Evolutionary conservation across 2,329 filamentous ascomycete genomes (phyloP).

Genomic region (Colletotrichum abscissum): DNA sequence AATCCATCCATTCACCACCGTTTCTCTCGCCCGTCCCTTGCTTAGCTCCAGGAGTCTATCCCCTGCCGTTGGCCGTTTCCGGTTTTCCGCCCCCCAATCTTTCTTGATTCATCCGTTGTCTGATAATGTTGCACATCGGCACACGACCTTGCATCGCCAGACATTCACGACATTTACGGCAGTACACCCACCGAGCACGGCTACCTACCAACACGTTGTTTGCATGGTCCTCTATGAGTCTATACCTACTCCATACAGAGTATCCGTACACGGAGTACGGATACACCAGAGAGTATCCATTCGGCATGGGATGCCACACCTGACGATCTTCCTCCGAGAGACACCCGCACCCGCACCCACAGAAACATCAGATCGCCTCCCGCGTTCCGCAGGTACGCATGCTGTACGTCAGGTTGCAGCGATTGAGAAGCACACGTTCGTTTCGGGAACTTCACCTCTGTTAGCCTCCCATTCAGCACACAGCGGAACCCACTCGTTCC

Average conservation of each 20-base stretch:
- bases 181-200: not conserved
- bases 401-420: slow-evolving; percentile 11
- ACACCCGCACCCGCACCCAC: not conserved
- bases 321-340: not conserved
- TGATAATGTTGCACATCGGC: slow-evolving; percentile 18
- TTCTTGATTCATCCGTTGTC: slow-evolving; percentile 28
- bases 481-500: not conserved
- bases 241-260: not conserved
- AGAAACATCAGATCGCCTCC: slow-evolving; percentile 3
- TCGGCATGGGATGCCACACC: slow-evolving; percentile 1
- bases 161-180: not conserved
- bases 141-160: not conserved
- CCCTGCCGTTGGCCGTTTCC: not conserved
- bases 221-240: not conserved
- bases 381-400: not conserved
- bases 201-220: not conserved
- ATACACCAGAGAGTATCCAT: not conserved
- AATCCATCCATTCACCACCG: not conserved
- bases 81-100: slow-evolving; percentile 19
- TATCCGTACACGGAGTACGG: no score
- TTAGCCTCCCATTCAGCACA: slow-evolving; percentile 9
- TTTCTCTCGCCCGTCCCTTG: not conserved
- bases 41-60: not conserved
- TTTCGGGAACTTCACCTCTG: not conserved
- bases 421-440: not conserved